Evolutionary conservation across 495 filamentous ascomycete species (phyloP).

Genomic region (Jackrogersella minutella): DNA sequence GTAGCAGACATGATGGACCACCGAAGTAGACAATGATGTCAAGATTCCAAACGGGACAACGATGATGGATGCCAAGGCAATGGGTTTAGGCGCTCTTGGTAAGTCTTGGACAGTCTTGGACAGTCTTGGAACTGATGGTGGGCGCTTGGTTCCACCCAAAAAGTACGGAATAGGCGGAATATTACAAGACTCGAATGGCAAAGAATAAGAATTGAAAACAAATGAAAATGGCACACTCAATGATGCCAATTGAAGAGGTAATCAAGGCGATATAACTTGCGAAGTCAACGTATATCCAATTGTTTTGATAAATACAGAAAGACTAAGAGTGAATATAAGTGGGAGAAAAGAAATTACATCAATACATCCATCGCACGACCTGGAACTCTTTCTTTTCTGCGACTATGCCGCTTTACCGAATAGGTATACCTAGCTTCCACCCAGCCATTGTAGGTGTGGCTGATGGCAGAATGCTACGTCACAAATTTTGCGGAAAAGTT

Average conservation of each 20-base stretch:
- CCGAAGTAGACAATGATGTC: conserved; percentile 8
- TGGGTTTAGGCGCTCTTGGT: conserved; percentile 8
- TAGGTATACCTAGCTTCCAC: neutral
- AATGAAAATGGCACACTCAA: conserved; percentile 20
- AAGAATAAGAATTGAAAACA: conserved; percentile 22
- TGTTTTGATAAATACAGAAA: neutral
- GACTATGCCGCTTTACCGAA: conserved; percentile 2
- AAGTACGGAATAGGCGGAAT: neutral
- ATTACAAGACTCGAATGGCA: conserved; percentile 12
- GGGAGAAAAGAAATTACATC: neutral
- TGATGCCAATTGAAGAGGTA: neutral
- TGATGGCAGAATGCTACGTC: conserved; percentile 27
- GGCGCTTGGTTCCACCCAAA: conserved; percentile 22
- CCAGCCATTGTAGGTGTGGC: conserved; percentile 14
- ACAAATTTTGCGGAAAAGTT: conserved; percentile 19
- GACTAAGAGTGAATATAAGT: neutral
- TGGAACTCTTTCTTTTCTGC: conserved; percentile 2
- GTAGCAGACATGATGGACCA: conserved; percentile 14
- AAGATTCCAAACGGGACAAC: conserved; percentile 15
- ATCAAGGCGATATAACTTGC: neutral
- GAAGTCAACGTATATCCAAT: neutral
- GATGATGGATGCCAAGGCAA: conserved; percentile 43
- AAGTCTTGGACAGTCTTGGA: conserved; percentile 1
- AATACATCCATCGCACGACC: conserved; percentile 1
- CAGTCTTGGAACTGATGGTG: conserved; percentile 5